phyloP scores from a whole-genome alignment of 345 rosid genomes.

The Salix udensis region DNA sequence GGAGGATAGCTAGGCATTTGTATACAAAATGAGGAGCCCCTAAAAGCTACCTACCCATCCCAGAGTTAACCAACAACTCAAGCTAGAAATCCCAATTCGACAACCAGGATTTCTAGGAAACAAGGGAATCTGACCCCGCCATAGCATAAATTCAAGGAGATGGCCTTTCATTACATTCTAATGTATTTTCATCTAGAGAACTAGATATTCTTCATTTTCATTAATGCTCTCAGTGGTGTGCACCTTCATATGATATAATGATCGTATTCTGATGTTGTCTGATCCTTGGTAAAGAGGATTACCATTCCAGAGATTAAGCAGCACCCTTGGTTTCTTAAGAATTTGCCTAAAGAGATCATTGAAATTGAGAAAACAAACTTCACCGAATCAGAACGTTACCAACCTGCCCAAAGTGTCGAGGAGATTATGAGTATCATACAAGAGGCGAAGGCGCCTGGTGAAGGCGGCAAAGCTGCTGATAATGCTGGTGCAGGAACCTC shows the following conservation, averaged over 20 bases:
- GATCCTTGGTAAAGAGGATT: conserved; percentile 41
- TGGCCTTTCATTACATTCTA: no score
- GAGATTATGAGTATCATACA: conserved; percentile 36
- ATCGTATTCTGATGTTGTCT: neutral
- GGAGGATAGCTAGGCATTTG: no score
- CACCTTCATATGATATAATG: neutral
- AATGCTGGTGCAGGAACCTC: conserved; percentile 19
- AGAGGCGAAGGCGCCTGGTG: conserved; percentile 25
- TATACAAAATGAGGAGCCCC: no score
- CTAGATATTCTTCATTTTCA: no score
- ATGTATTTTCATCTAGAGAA: no score
- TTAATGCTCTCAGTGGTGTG: no score
- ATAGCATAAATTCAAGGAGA: no score
- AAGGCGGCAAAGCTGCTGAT: conserved; percentile 10
- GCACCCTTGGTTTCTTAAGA: conserved; percentile 66
- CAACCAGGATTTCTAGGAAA: no score
- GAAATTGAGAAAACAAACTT: conserved; percentile 51
- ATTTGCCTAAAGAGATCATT: conserved; percentile 50
- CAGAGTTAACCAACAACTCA: no score
- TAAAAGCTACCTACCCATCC: no score
- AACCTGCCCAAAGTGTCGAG: conserved; percentile 38
- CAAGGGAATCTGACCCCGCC: no score
- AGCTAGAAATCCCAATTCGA: no score
- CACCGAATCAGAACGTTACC: conserved; percentile 21
- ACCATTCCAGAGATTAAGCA: conserved; percentile 59